These are phyloP conservation scores for Entrophospora sp. DNA, from an alignment of 192 early-diverging fungal genomes.

Conservation along the genomic window DNA sequence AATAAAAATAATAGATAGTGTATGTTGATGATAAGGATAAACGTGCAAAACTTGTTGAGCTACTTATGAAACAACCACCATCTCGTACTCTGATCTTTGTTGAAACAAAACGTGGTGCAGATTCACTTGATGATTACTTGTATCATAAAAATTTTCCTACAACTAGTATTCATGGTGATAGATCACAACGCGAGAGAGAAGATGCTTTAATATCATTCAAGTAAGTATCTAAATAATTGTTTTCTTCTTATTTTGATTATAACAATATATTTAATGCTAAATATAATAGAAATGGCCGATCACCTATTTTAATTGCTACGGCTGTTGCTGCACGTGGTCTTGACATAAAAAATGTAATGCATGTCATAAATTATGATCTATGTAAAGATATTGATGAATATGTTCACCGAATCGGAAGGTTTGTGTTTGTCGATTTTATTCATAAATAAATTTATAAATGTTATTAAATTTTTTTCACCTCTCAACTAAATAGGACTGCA, in stretches of 20 bases:
- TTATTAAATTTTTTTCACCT: not conserved
- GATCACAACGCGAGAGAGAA: conserved; percentile 73
- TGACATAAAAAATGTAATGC: conserved; percentile 82
- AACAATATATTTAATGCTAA: not conserved
- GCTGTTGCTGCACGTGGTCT: conserved; percentile 82
- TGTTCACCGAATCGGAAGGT: conserved; percentile 76
- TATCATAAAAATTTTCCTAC: conserved; percentile 62
- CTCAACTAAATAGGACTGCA: conserved; percentile 35
- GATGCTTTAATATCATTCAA: conserved; percentile 64
- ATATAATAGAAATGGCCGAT: conserved; percentile 29
- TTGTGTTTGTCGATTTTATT: not conserved
- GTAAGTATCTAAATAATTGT: not conserved
- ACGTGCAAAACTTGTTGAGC: conserved; percentile 40
- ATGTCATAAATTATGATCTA: conserved; percentile 83
- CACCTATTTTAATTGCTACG: conserved; percentile 77
- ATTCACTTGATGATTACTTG: conserved; percentile 64
- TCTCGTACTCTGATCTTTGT: conserved; percentile 74
- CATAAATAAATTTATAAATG: not conserved
- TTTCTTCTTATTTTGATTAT: not conserved
- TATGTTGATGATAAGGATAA: conserved; percentile 59
- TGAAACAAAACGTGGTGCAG: conserved; percentile 72
- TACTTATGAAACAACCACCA: conserved; percentile 39
- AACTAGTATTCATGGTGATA: conserved; percentile 80
- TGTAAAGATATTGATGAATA: conserved; percentile 77
- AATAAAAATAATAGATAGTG: conserved; percentile 34